Base-by-base conservation (phyloP, 2,329 filamentous ascomycete genomes). In the Sporothrix globosa region DNA sequence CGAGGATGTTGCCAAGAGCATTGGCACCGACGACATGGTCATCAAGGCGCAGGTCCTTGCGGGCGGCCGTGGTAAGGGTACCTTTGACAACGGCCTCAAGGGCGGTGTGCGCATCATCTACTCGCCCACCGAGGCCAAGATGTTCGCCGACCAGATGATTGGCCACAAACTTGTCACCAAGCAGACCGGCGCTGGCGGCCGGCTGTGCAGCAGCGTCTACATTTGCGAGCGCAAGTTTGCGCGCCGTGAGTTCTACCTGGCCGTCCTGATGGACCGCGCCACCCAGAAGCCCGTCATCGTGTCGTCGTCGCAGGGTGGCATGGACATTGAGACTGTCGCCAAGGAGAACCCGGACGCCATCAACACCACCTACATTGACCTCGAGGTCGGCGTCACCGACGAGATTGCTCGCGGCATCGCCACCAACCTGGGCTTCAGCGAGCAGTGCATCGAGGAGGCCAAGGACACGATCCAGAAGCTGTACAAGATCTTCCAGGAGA, bases 221-320 rank as follows among this genome's bases (percentile, higher is more conserved):
- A 98, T 99, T 81, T 97, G 95, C 84, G 96, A 99, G 88, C 94
- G 96, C 88, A 99, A 99, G 87, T 99, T 97, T 80, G 96, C 96
- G 77, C 93, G 96, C 76, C 91, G 96, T 80, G 96, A 99, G 84
- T 99, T 99, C 86, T 99, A 99, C 87, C 90, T 99, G 72, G 96
- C 96, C 78, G 91, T 99, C 78, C 90, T 99, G 77, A 98, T 99
- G 96, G 96, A 99, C 86, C 93, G 96, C 79, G 89, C 87, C 76
- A 90, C 91, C 67, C 96, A 98, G 85, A 87, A 88, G 75, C 96
- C 96, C 76, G 93, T 98, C 80, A 97, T 99, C 77, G 94, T 99
- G 73, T 95, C 96, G 76, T 98, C 95, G 73, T 97, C 94, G 71
- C 96, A 99, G 84, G 96, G 96, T 82, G 96, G 96, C 81, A 97